Evolutionary conservation across 2,329 filamentous ascomycete genomes (phyloP), one percentile per base, ranked within the genome.

Genomic region (Ophiostoma angusticollis): DNA sequence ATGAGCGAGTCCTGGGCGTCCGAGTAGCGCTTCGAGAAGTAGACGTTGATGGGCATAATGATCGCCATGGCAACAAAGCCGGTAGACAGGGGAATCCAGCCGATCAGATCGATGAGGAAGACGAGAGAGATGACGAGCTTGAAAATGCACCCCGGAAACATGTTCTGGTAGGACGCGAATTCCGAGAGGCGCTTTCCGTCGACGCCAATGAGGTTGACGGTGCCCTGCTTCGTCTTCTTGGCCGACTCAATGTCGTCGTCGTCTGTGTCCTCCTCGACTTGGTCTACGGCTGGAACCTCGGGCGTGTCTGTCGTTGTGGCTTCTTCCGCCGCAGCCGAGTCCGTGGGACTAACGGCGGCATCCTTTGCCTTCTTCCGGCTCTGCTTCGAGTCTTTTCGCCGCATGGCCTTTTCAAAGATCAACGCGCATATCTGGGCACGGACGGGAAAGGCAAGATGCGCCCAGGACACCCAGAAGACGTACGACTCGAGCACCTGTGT

Each of bases 141-240:
- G 47, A 74, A 68, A 6, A 74, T 42, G 28, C 74, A 74, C 23
- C 70, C 71, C 4, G 75, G 62, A 47, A 86, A 76, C 37, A 78
- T 61, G 52, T 76, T 74, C 48, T 80, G 78, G 52, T 68, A 80
- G 5, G 71, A 63, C n/a, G 66, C 64, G 51, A 85, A 84, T 39
- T 82, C 74, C 0, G 78, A 64, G 30, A 89, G 66, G 28, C 81
- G 72, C 45, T 75, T 74, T 7, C 74, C 65, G 54, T 89, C 83
- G 9, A 87, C 76, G n/a, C 80, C 81, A 32, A 87, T 77, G 25
- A 86, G 64, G 54, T 87, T 89, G 40, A 87, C 77, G 4, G 80
- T 80, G 40, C 72, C 77, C 57, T 89, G 83, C 45, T 56, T 78
- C 71, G 47, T 75, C 55, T 58, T 68, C 50, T 49, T 65, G 16